Base-by-base conservation (phyloP, 225 moss, liverwort and hornwort genomes). In the Straminergon stramineum region DNA sequence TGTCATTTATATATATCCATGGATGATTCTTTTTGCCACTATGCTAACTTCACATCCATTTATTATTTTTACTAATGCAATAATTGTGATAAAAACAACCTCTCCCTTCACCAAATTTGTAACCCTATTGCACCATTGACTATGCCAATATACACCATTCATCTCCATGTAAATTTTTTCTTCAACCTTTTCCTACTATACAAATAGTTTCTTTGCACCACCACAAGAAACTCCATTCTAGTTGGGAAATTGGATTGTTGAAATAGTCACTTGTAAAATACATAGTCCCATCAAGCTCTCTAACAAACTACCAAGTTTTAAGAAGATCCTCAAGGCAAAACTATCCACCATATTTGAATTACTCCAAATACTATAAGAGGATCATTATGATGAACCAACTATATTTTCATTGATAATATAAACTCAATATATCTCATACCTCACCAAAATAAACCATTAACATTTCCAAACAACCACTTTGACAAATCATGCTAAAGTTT, bases 71-170 rank as follows among this genome's bases (percentile, higher is more conserved):
- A 24, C 4, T 39, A 70, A 24, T 24, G 14, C 8, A 23, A 41
- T 14, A 70, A 23, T 70, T 70, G 24, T 23, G 39, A 23, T 13
- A 23, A 70, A 70, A 70, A 15, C 2, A 70, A 14, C 37, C 1
- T 68, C 7, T 69, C n/a, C 4, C 69, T 4, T 65, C 17, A 65
- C 7, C 35, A 69, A 21, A 69, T n/a, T 4, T 22, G 1, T 22
- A n/a, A n/a, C 7, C 2, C 2, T 32, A 65, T 4, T 68, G 0
- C 21, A 37, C 37, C 5, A 37, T 2, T 5, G 0, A 10, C 11
- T 20, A 68, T 37, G 6, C 22, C 13, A 69, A 68, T 21, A 37
- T 22, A 23, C 7, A n/a, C 3, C 69, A n/a, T 21, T 35, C 13
- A 69, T 13, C 13, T 69, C n/a, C 5, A 67, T 5, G 19, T 35